Conservation (phyloP, 139 green algal species). For the Marvania coccoides region DNA sequence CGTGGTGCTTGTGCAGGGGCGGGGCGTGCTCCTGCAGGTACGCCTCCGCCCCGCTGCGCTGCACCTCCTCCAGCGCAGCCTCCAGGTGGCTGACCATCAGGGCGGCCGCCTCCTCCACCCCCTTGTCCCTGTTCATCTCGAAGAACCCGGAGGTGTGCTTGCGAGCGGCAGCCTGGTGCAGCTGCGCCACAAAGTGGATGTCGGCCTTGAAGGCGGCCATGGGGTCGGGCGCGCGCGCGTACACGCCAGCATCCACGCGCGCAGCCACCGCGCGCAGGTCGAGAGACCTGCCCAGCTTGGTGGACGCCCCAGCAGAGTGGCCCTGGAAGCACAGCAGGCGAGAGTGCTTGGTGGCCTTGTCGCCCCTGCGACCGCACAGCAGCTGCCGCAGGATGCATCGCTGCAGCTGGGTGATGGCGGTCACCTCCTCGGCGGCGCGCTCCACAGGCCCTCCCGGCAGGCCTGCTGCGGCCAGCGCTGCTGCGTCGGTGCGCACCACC, state of each 20-base stretch:
- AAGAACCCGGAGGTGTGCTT: conserved; percentile 22
- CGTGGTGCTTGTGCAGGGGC: not conserved
- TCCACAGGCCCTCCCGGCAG: conserved; percentile 7
- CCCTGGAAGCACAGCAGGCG: conserved; percentile 31
- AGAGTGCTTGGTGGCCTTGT: too few relatives aligned
- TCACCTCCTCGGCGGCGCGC: not conserved
- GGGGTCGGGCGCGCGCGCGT: conserved; percentile 10
- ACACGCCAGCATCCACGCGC: conserved; percentile 22
- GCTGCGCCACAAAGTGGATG: conserved; percentile 23
- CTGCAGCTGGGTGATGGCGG: conserved; percentile 5
- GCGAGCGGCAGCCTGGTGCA: conserved; percentile 31
- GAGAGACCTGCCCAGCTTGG: conserved; percentile 14
- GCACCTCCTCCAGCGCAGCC: conserved; percentile 10
- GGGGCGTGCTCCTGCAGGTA: conserved; percentile 4
- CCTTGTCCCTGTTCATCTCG: conserved; percentile 3
- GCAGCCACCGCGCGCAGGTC: conserved; percentile 28
- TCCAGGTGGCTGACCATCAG: conserved; percentile 7
- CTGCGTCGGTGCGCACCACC: conserved; percentile 38
- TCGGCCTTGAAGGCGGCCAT: conserved; percentile 45
- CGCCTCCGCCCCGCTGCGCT: not conserved
- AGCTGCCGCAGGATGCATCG: conserved; percentile 27
- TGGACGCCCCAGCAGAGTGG: conserved; percentile 14
- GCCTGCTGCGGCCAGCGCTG: conserved; percentile 35
- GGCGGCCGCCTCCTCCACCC: conserved; percentile 11
- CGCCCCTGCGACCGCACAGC: too few relatives aligned